These are phyloP conservation scores for Rhodotorula sp. DNA, from an alignment of 1,284 basidiomycete genomes.

Conservation along the genomic window DNA sequence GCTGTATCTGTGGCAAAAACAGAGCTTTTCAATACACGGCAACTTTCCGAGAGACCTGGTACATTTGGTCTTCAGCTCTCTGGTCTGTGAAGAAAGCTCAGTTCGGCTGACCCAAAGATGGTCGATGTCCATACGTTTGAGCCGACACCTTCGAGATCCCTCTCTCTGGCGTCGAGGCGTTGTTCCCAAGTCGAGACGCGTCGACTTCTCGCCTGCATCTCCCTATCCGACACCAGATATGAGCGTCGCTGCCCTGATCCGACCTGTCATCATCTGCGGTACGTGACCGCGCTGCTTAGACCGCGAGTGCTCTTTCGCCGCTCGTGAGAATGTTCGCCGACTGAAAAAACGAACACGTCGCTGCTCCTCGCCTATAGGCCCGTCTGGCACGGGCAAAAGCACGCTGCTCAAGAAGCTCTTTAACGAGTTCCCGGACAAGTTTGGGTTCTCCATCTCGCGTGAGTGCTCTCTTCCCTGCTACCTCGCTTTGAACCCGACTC, in stretches of 20 bases:
- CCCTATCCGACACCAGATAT: background rate
- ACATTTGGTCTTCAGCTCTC: no score
- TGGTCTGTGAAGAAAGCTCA: no score
- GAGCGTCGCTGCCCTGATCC: conserved; percentile 11
- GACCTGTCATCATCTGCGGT: conserved; percentile 40
- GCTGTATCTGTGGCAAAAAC: no score
- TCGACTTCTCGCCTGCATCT: background rate
- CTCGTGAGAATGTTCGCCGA: background rate
- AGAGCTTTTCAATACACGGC: no score
- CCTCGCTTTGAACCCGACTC: conserved; percentile 4
- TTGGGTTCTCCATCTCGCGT: conserved; percentile 95
- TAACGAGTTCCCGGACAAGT: conserved; percentile 73
- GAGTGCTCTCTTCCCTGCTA: no score
- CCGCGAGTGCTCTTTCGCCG: background rate
- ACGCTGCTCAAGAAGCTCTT: conserved; percentile 86
- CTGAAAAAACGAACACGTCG: background rate
- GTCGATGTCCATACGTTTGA: no score
- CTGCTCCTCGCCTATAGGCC: conserved; percentile 53
- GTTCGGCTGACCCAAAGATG: no score
- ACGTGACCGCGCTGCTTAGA: background rate
- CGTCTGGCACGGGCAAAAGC: conserved; percentile 91
- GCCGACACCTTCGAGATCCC: no score
- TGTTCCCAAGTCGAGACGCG: no score
- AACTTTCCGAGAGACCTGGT: no score
- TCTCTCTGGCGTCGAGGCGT: no score